Conservation (phyloP, 148 eudicot genomes). For the Heliamphora exappendiculata region DNA sequence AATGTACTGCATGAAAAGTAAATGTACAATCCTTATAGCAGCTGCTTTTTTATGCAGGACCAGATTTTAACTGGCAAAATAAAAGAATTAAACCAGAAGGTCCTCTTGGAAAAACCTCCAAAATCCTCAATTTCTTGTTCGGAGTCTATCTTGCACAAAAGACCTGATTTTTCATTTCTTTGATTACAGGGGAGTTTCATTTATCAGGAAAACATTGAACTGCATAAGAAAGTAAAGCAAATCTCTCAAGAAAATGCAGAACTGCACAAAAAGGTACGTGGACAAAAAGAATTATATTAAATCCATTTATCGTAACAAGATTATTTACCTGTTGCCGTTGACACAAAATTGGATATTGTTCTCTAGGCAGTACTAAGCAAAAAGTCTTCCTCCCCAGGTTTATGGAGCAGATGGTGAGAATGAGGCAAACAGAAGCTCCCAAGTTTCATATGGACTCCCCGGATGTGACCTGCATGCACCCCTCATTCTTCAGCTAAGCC, state of each 20-base stretch:
- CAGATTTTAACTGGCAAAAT: slow-evolving; percentile 51
- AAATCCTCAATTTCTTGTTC: background rate
- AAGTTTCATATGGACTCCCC: slow-evolving; percentile 22
- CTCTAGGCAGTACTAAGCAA: background rate
- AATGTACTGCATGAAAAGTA: background rate
- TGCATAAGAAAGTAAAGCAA: slow-evolving; percentile 45
- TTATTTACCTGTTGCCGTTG: background rate
- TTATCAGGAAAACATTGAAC: slow-evolving; percentile 62
- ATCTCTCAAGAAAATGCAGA: slow-evolving; percentile 44
- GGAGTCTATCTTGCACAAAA: background rate
- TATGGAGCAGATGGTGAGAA: slow-evolving; percentile 18
- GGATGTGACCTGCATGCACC: slow-evolving; percentile 26
- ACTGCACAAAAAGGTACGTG: slow-evolving; percentile 54
- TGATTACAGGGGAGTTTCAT: slow-evolving; percentile 49
- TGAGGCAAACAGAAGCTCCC: slow-evolving; percentile 22
- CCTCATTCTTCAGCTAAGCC: slow-evolving; percentile 49
- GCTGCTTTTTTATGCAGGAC: slow-evolving; percentile 48
- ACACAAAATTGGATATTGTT: background rate
- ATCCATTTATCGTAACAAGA: background rate
- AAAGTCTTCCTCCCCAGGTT: slow-evolving; percentile 31
- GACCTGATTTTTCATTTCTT: slow-evolving; percentile 8
- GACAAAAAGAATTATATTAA: background rate
- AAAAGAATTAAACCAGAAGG: slow-evolving; percentile 54
- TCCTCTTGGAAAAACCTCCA: slow-evolving; percentile 13
- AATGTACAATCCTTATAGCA: slow-evolving; percentile 7